Conservation (phyloP, 768 basidiomycete species). For the Phaffia tasmanica region DNA sequence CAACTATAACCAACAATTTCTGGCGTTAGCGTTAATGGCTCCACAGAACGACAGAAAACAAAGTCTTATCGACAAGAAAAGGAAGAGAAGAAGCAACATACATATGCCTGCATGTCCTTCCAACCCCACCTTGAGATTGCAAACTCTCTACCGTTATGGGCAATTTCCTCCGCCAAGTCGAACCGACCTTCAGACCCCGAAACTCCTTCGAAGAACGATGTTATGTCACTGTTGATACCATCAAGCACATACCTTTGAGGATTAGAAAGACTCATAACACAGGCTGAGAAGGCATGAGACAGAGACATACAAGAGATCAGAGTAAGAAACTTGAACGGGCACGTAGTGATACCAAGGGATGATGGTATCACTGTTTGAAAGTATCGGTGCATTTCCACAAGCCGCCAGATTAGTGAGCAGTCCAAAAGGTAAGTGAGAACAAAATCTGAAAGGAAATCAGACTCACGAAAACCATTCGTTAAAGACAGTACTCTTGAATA, state of each 20-base stretch:
- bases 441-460: no score
- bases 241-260: not conserved
- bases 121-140: slow-evolving; percentile 18
- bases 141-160: slow-evolving; percentile 12
- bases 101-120: slow-evolving; percentile 23
- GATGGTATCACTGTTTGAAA: not conserved
- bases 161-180: slow-evolving; percentile 22
- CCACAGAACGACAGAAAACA: no score
- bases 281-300: not conserved
- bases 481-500: slow-evolving; percentile 21
- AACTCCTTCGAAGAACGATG: slow-evolving; percentile 23
- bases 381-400: not conserved
- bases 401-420: no score
- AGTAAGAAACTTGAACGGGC: slow-evolving; percentile 15
- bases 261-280: no score
- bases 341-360: slow-evolving; percentile 26
- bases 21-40: no score
- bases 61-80: no score
- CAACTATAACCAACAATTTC: not conserved
- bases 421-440: no score
- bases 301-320: slow-evolving; percentile 14
- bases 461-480: slow-evolving; percentile 14
- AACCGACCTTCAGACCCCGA: not conserved
- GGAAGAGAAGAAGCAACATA: slow-evolving; percentile 1
- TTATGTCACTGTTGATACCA: slow-evolving; percentile 9